A percentile compares a stretch with the other conserved stretches of the same genome.
Evolutionary conservation across 1,139 yeast species (phyloP).

Genomic region (Wickerhamiella infanticola): DNA sequence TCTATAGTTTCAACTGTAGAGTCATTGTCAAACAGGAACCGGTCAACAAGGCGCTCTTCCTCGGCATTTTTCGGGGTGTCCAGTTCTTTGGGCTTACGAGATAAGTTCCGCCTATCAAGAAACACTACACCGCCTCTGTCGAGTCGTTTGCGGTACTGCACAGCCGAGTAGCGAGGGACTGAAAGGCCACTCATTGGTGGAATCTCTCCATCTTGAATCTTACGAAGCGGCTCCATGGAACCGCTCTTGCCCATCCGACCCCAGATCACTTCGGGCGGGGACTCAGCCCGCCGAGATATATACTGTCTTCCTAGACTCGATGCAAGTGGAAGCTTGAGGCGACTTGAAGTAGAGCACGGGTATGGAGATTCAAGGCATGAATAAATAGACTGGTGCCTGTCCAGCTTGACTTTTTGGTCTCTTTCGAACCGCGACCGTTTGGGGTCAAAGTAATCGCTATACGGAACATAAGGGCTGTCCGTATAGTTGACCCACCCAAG

Average conservation of each 20-base stretch:
- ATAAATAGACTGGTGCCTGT: conserved; percentile 55
- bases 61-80: conserved; percentile 30
- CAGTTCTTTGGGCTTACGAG: conserved; percentile 22
- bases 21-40: conserved; percentile 51
- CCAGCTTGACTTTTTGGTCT: conserved; percentile 30
- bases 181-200: conserved; percentile 7
- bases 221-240: conserved; percentile 14
- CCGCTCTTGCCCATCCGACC: conserved; percentile 13
- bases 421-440: conserved; percentile 12
- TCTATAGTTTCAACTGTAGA: conserved; percentile 41
- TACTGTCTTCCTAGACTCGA: conserved; percentile 19
- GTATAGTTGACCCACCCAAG: conserved; percentile 67
- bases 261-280: conserved; percentile 17
- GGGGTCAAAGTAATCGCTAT: conserved; percentile 50
- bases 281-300: conserved; percentile 17
- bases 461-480: conserved; percentile 85
- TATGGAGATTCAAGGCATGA: conserved; percentile 65
- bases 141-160: conserved; percentile 52
- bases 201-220: conserved; percentile 17
- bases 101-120: conserved; percentile 52
- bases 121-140: conserved; percentile 52
- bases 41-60: conserved; percentile 46
- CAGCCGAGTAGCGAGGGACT: conserved; percentile 22
- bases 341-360: conserved; percentile 41
- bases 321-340: conserved; percentile 19